A percentile compares a stretch with the other conserved stretches of the same genome.
phyloP scores from a whole-genome alignment of 2,329 filamentous ascomycete species.

The Aspergillus carbonarius region DNA sequence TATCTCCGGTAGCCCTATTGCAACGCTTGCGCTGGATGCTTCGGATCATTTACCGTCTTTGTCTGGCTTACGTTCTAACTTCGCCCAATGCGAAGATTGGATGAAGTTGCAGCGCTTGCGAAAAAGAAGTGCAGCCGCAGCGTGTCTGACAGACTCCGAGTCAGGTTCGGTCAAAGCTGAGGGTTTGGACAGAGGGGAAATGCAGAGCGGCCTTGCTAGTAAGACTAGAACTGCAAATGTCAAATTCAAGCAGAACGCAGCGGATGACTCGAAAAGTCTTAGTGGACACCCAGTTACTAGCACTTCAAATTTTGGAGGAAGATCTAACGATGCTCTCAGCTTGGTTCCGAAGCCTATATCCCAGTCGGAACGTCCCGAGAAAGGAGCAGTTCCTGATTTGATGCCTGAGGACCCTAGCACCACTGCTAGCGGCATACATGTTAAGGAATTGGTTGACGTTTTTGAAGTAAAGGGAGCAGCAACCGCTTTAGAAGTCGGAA shows the following conservation, averaged over 20 bases:
- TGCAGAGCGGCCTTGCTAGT: background rate
- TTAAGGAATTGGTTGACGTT: background rate
- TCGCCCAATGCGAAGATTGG: too few species aligned
- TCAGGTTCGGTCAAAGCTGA: conserved; percentile 23
- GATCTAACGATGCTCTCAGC: background rate
- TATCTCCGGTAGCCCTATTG: background rate
- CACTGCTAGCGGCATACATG: background rate
- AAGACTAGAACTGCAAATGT: background rate
- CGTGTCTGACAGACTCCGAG: conserved; percentile 26
- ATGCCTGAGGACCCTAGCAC: background rate
- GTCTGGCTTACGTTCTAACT: background rate
- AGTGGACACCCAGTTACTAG: too few species aligned
- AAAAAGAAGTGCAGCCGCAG: conserved; percentile 30
- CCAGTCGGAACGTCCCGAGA: background rate
- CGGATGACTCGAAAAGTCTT: background rate
- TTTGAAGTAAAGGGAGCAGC: background rate
- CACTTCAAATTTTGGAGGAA: background rate
- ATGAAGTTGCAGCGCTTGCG: conserved; percentile 1
- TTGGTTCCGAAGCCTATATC: background rate
- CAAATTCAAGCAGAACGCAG: background rate
- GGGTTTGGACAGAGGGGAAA: background rate
- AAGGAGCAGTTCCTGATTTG: background rate
- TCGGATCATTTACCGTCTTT: background rate
- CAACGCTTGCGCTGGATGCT: background rate
- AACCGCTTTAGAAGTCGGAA: background rate